Conservation (phyloP, 2,329 filamentous ascomycete species). For the Scytalidium lignicola region DNA sequence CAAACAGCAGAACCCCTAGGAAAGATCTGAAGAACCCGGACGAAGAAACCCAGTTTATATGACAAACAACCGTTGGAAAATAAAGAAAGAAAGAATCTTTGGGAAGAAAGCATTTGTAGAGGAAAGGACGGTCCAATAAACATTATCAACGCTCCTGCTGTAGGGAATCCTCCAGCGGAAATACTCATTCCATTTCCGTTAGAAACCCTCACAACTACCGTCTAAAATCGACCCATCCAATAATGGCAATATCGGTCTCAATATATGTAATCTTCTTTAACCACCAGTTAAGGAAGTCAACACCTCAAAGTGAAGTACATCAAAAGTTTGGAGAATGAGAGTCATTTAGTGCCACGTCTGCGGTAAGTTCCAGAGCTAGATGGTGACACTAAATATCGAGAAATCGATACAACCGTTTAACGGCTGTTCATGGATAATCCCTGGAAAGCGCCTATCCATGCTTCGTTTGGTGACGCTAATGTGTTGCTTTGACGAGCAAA, state of each 20-base stretch:
- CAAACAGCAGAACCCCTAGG: background rate
- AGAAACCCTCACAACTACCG: background rate
- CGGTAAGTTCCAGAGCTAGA: background rate
- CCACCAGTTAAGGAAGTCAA: background rate
- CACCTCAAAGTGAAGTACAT: background rate
- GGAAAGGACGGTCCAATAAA: background rate
- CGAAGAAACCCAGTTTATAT: background rate
- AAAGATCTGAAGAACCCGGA: background rate
- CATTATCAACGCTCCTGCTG: background rate
- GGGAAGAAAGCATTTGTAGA: background rate
- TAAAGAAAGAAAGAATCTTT: background rate
- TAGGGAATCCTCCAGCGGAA: background rate
- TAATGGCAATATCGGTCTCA: too few species aligned
- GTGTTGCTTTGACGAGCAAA: slow-evolving; percentile 37
- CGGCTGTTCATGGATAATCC: slow-evolving; percentile 61
- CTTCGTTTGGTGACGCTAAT: slow-evolving; percentile 34
- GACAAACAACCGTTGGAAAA: background rate
- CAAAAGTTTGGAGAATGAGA: background rate
- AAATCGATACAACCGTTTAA: slow-evolving; percentile 8
- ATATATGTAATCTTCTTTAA: too few species aligned
- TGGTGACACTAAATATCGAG: too few species aligned
- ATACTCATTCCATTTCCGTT: background rate
- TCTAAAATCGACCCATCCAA: background rate
- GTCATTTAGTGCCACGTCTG: background rate
- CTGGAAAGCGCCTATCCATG: slow-evolving; percentile 62